Percentiles rank a stretch among this genome's conserved stretches.
Conservation (phyloP, 805 yeast genomes). For the Jamesozyma jinghongensis region DNA sequence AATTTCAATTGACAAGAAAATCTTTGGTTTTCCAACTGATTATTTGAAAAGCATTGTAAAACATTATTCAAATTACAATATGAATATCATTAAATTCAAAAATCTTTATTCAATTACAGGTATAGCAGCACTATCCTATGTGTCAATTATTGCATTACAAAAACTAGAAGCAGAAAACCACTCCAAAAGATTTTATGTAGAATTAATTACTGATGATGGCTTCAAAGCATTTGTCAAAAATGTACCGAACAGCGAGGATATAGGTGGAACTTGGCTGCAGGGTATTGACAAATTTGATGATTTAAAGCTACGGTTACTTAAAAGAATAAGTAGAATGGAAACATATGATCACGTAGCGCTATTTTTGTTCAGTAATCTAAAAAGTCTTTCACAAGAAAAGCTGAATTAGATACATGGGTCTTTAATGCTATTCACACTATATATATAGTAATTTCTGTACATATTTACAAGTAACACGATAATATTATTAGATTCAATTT, state of each 20-base stretch:
- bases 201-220: slow-evolving; percentile 15
- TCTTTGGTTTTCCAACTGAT: slow-evolving; percentile 19
- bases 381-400: slow-evolving; percentile 34
- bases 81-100: slow-evolving; percentile 6
- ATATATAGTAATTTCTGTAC: too few species aligned
- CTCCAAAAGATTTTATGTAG: slow-evolving; percentile 4
- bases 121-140: slow-evolving; percentile 19
- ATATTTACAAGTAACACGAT: too few species aligned
- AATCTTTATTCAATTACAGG: slow-evolving; percentile 18
- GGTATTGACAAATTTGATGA: slow-evolving; percentile 32
- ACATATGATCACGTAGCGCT: slow-evolving; percentile 44
- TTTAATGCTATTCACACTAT: too few species aligned
- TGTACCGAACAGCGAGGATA: neutral
- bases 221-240: slow-evolving; percentile 14
- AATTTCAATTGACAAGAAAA: slow-evolving; percentile 9
- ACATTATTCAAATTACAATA: slow-evolving; percentile 9
- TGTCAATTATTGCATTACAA: slow-evolving; percentile 7
- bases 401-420: too few species aligned
- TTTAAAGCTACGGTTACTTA: slow-evolving; percentile 38
- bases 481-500: too few species aligned
- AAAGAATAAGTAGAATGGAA: slow-evolving; percentile 22
- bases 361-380: slow-evolving; percentile 45
- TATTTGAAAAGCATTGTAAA: slow-evolving; percentile 13
- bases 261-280: slow-evolving; percentile 9
- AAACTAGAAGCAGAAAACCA: slow-evolving; percentile 8